These are phyloP conservation scores for Capronia epimyces DNA, from an alignment of 2,329 filamentous ascomycete species.

Conservation along the genomic window DNA sequence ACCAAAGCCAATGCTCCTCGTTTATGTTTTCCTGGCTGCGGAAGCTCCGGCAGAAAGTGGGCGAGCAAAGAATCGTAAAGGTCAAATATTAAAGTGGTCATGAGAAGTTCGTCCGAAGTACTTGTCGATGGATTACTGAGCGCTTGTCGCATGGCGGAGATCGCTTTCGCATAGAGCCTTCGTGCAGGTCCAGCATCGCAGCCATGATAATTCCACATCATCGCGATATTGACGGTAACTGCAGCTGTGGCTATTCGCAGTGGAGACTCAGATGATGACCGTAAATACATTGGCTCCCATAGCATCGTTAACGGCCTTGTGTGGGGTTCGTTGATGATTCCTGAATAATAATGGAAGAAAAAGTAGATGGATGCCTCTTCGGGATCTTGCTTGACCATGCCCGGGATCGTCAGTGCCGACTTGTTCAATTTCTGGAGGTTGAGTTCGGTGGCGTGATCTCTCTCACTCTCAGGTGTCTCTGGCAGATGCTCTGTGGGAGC, in stretches of 20 bases:
- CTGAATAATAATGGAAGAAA: slow-evolving; percentile 26
- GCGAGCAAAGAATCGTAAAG: slow-evolving; percentile 27
- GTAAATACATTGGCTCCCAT: slow-evolving; percentile 25
- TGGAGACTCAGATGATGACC: slow-evolving; percentile 18
- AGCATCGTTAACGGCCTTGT: slow-evolving; percentile 20
- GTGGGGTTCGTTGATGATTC: slow-evolving; percentile 16
- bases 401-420: slow-evolving; percentile 12
- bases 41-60: slow-evolving; percentile 16
- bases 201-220: slow-evolving; percentile 26
- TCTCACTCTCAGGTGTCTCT: background rate
- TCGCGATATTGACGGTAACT: slow-evolving; percentile 26
- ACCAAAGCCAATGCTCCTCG: slow-evolving; percentile 27
- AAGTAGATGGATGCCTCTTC: slow-evolving; percentile 24
- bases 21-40: slow-evolving; percentile 23
- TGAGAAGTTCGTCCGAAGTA: slow-evolving; percentile 25
- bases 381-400: slow-evolving; percentile 13
- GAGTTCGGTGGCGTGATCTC: background rate
- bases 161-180: slow-evolving; percentile 22
- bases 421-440: background rate
- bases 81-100: slow-evolving; percentile 28
- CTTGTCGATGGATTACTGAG: slow-evolving; percentile 20
- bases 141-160: slow-evolving; percentile 20
- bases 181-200: slow-evolving; percentile 20
- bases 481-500: background rate
- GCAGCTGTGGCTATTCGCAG: slow-evolving; percentile 26